Evolutionary conservation across 2,329 filamentous ascomycete genomes (phyloP).

Genomic region (Neofusicoccum umdonicola): DNA sequence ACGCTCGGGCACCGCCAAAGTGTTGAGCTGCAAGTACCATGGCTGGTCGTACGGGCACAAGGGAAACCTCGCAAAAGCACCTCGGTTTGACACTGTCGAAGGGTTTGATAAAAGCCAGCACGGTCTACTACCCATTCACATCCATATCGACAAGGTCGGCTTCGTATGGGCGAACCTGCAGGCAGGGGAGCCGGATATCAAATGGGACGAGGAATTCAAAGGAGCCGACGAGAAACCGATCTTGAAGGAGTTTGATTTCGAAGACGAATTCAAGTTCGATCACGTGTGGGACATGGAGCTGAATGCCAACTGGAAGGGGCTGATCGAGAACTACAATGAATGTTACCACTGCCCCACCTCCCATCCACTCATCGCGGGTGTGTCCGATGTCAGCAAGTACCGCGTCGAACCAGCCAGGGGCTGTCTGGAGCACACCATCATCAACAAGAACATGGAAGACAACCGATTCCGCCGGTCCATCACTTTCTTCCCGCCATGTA

Average conservation of each 20-base stretch:
- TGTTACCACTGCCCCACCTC: conserved; percentile 63
- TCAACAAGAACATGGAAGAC: conserved; percentile 28
- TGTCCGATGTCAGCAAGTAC: conserved; percentile 59
- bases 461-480: conserved; percentile 28
- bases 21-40: conserved; percentile 43
- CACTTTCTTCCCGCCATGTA: conserved; percentile 33
- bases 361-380: conserved; percentile 56
- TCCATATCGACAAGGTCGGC: conserved; percentile 31
- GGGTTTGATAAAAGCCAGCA: conserved; percentile 42
- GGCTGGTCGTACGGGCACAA: conserved; percentile 43
- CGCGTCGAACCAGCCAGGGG: conserved; percentile 30
- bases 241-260: conserved; percentile 33
- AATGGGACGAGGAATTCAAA: conserved; percentile 32
- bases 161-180: conserved; percentile 40
- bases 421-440: conserved; percentile 33
- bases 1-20: conserved; percentile 31
- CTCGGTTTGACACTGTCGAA: conserved; percentile 40
- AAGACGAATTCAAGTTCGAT: conserved; percentile 48
- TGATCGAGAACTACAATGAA: conserved; percentile 62
- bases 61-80: conserved; percentile 41
- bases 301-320: conserved; percentile 35
- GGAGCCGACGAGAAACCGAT: conserved; percentile 34
- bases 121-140: conserved; percentile 34
- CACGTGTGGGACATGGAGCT: conserved; percentile 34
- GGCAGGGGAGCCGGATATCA: conserved; percentile 30